Conservation (phyloP, 768 basidiomycete species). For the Hemileccinum impolitum region DNA sequence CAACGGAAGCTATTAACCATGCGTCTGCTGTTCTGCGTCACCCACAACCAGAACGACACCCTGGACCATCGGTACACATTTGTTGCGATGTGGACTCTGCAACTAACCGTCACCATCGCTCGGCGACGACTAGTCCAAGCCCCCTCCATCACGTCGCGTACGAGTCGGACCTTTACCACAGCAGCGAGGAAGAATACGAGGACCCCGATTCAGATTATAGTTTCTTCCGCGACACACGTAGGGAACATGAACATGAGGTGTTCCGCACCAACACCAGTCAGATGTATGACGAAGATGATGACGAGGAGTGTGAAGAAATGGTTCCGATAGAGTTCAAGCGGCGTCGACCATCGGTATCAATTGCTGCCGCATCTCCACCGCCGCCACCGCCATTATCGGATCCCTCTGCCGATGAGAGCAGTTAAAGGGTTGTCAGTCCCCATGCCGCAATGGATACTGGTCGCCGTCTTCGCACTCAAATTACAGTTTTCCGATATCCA, state of each 20-base stretch:
- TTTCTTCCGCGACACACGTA: constrained; percentile 31
- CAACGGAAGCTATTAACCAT: constrained; percentile 21
- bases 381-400: constrained; percentile 16
- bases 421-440: constrained; percentile 7
- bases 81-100: constrained; percentile 25
- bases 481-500: constrained; percentile 20
- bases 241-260: constrained; percentile 21
- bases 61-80: constrained; percentile 18
- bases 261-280: constrained; percentile 32
- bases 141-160: constrained; percentile 36
- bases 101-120: constrained; percentile 26
- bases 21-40: constrained; percentile 20
- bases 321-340: constrained; percentile 35
- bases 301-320: constrained; percentile 35
- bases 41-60: constrained; percentile 31
- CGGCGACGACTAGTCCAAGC: constrained; percentile 36
- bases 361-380: constrained; percentile 26
- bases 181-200: constrained; percentile 32
- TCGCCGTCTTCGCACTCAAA: constrained; percentile 10
- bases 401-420: constrained; percentile 13
- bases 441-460: constrained; percentile 8
- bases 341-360: constrained; percentile 32
- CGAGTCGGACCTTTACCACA: constrained; percentile 29
- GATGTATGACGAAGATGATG: constrained; percentile 31
- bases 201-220: constrained; percentile 33